Evolutionary conservation across 208 protist genomes (phyloP).

Genomic region (Lotmaria passim): DNA sequence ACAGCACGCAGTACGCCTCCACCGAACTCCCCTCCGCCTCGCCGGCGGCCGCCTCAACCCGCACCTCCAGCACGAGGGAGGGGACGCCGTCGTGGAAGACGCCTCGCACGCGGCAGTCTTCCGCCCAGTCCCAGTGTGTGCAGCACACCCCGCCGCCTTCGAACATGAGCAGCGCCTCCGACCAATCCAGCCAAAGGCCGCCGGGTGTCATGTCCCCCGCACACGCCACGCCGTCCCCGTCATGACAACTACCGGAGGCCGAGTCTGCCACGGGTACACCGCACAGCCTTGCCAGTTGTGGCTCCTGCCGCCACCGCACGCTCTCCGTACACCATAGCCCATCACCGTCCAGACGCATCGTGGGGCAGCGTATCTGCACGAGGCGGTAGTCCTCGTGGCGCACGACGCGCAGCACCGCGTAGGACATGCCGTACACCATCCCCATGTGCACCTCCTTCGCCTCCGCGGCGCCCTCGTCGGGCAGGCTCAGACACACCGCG

Average conservation of each 20-base stretch:
- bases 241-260: constrained; percentile 34
- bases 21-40: constrained; percentile 14
- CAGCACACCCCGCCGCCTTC: constrained; percentile 64
- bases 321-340: constrained; percentile 43
- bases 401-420: constrained; percentile 43
- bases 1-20: constrained; percentile 51
- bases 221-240: constrained; percentile 30
- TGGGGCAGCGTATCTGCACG: constrained; percentile 45
- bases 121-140: constrained; percentile 25
- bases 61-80: constrained; percentile 51
- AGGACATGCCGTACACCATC: constrained; percentile 49
- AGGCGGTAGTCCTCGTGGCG: constrained; percentile 31
- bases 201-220: constrained; percentile 31
- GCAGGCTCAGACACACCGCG: constrained; percentile 46
- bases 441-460: constrained; percentile 23
- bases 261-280: constrained; percentile 56
- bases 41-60: constrained; percentile 13
- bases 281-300: constrained; percentile 34
- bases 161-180: constrained; percentile 55
- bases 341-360: constrained; percentile 23
- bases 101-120: constrained; percentile 62
- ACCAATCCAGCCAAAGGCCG: constrained; percentile 63
- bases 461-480: constrained; percentile 37
- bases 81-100: constrained; percentile 49
- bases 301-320: constrained; percentile 41